These are phyloP conservation scores for Vaccinium darrowii DNA, from an alignment of 148 eudicot species.

Conservation along the genomic window DNA sequence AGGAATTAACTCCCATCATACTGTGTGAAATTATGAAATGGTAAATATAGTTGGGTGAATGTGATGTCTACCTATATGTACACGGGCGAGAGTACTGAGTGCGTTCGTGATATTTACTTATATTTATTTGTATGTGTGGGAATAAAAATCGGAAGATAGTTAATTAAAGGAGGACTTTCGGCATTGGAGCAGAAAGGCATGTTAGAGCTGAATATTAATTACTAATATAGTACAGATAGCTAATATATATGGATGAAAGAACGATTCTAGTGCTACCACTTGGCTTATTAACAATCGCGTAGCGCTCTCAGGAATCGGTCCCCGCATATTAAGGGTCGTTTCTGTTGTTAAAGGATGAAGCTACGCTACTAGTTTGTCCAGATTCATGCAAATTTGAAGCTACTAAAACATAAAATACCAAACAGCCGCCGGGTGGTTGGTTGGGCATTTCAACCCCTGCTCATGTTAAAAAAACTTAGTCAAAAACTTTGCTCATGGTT, in stretches of 20 bases:
- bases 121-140: not conserved
- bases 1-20: not conserved
- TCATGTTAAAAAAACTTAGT: not conserved
- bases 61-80: not conserved
- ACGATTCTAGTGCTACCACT: not conserved
- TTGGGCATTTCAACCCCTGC: not conserved
- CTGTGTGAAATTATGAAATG: not conserved
- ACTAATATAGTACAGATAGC: not conserved
- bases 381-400: too few species aligned
- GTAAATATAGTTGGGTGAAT: not conserved
- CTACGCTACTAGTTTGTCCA: too few species aligned
- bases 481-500: not conserved
- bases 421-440: not conserved
- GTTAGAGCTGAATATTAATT: not conserved
- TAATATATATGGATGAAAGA: not conserved
- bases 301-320: too few species aligned
- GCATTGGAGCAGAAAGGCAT: not conserved
- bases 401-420: too few species aligned
- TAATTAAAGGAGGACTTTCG: not conserved
- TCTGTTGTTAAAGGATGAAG: too few species aligned
- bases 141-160: not conserved
- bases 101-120: too few species aligned
- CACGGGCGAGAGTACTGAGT: not conserved
- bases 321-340: too few species aligned
- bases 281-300: too few species aligned